Conservation (phyloP, 2,329 filamentous ascomycete genomes). For the Emergomyces orientalis region DNA sequence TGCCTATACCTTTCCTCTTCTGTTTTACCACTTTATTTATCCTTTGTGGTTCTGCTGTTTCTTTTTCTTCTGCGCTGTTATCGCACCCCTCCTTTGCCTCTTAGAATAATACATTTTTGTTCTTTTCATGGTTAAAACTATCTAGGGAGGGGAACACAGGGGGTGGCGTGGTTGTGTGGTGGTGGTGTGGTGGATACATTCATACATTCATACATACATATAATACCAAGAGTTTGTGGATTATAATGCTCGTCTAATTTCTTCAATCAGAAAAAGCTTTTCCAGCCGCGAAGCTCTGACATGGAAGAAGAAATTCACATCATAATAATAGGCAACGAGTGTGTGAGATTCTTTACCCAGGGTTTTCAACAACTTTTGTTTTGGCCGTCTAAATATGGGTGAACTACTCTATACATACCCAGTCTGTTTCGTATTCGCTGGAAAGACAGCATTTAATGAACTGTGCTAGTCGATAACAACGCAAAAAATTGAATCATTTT, state of each 20-base stretch:
- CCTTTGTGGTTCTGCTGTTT: neutral
- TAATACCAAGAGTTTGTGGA: neutral
- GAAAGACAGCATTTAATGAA: too few species aligned
- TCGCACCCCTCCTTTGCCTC: neutral
- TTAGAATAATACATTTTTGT: neutral
- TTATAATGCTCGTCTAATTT: neutral
- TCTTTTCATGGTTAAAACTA: neutral
- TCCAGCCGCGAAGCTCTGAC: too few species aligned
- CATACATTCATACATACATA: neutral
- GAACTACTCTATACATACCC: too few species aligned
- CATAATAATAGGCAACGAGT: too few species aligned
- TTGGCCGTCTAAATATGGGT: too few species aligned
- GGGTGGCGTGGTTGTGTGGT: neutral
- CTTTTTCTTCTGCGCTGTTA: neutral
- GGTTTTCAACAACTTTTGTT: too few species aligned
- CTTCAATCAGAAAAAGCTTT: neutral
- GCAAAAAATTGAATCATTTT: too few species aligned
- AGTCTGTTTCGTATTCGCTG: too few species aligned
- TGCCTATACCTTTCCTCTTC: neutral
- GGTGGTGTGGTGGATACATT: neutral
- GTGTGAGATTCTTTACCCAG: too few species aligned
- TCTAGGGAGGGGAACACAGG: neutral
- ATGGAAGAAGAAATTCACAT: too few species aligned
- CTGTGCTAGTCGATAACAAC: too few species aligned
- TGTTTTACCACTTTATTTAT: neutral